Evolutionary conservation across 163 green algal species (phyloP).

Genomic region (Chlorella variabilis): DNA sequence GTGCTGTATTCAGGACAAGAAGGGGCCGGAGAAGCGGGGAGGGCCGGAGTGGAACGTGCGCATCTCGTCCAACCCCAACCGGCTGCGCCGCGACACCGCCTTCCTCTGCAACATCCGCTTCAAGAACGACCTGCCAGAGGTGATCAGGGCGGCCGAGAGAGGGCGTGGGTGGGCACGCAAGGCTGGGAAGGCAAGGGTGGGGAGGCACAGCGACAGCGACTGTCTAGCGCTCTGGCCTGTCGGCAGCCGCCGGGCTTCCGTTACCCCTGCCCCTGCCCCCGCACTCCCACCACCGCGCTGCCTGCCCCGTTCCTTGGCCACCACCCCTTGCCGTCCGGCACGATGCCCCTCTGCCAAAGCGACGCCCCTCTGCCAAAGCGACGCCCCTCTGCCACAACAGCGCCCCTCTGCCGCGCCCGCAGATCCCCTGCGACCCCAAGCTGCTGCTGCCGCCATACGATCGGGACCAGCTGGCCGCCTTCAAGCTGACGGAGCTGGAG

Average conservation of each 20-base stretch:
- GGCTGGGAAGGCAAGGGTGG: background rate
- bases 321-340: no score
- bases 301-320: no score
- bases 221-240: no score
- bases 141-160: no score
- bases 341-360: no score
- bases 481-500: constrained; percentile 71
- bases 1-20: constrained; percentile 30
- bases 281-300: no score
- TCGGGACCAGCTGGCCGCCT: constrained; percentile 61
- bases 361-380: no score
- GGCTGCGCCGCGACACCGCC: constrained; percentile 72
- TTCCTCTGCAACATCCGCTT: constrained; percentile 85
- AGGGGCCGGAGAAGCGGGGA: constrained; percentile 14
- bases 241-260: no score
- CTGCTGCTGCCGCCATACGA: constrained; percentile 69
- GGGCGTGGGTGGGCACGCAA: background rate
- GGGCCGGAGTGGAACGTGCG: constrained; percentile 20
- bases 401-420: background rate
- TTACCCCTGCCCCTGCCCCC: no score
- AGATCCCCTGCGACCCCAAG: constrained; percentile 84
- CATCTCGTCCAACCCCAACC: constrained; percentile 28
- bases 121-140: constrained; percentile 83
- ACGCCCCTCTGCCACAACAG: no score
- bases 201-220: no score